A percentile compares a stretch with the other conserved stretches of the same genome.
These are phyloP conservation scores for Pseudisothecium myosuroides DNA, from an alignment of 225 moss, liverwort and hornwort species.

Conservation along the genomic window DNA sequence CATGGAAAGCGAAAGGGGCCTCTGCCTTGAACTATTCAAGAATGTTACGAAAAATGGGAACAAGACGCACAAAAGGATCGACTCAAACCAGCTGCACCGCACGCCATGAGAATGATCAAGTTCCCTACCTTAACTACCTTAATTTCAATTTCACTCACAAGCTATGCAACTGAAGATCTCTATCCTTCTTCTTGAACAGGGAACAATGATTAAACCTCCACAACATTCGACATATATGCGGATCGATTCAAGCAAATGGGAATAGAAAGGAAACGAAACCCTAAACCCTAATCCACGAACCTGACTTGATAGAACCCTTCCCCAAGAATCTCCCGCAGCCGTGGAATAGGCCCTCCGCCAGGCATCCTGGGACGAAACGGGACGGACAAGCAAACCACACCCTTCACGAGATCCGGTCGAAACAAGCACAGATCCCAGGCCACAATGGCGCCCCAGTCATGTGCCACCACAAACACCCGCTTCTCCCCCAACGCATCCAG, in stretches of 20 bases:
- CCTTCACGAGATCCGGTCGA: slow-evolving; percentile 53
- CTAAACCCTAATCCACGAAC: neutral
- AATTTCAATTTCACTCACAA: neutral
- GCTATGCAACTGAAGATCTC: no score
- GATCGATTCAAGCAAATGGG: neutral
- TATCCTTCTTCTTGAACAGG: neutral
- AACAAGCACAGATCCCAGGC: slow-evolving; percentile 45
- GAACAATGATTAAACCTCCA: neutral
- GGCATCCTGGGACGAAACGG: slow-evolving; percentile 1
- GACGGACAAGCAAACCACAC: slow-evolving; percentile 20
- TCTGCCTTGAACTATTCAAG: neutral
- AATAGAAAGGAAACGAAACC: no score
- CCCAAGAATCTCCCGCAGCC: neutral
- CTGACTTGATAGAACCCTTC: slow-evolving; percentile 39
- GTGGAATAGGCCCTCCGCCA: neutral
- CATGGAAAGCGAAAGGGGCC: neutral
- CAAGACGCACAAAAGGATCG: neutral
- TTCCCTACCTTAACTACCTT: neutral
- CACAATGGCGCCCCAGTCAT: slow-evolving; percentile 49
- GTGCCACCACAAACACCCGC: slow-evolving; percentile 34
- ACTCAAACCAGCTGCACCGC: neutral
- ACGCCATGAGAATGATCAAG: neutral
- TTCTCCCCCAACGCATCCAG: slow-evolving; percentile 30
- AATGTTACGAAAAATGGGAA: neutral
- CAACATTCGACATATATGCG: neutral